phyloP scores from a whole-genome alignment of 169 alveolate genomes.

The Cryptosporidium andersoni region DNA sequence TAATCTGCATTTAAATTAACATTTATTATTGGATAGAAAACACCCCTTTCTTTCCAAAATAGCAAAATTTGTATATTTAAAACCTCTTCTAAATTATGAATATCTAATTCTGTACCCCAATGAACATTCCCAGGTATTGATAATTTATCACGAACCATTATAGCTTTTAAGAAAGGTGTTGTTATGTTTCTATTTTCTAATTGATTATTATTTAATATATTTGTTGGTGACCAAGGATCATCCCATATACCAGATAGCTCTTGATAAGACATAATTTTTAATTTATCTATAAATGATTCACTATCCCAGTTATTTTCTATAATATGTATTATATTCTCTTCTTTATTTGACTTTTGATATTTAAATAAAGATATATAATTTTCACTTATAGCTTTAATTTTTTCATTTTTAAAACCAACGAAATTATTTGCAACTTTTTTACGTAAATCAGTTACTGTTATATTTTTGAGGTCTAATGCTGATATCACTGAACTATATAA shows the following conservation, averaged over 20 bases:
- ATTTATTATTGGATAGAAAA: conserved; percentile 54
- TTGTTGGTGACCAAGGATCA: conserved; percentile 54
- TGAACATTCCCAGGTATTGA: conserved; percentile 50
- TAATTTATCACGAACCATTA: conserved; percentile 24
- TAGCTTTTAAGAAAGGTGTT: conserved; percentile 25
- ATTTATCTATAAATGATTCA: conserved; percentile 5
- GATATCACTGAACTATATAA: conserved; percentile 49
- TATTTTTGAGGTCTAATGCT: conserved; percentile 1
- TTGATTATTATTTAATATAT: background rate
- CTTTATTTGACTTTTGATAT: background rate
- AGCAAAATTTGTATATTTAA: conserved; percentile 22
- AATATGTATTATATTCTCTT: background rate
- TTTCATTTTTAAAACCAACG: conserved; percentile 10
- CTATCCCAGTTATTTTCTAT: conserved; percentile 21
- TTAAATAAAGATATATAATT: background rate
- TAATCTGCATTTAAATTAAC: background rate
- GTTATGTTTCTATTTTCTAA: conserved; percentile 21
- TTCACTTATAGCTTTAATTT: background rate
- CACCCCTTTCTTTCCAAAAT: conserved; percentile 61
- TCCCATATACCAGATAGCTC: conserved; percentile 38
- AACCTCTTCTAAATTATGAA: conserved; percentile 14
- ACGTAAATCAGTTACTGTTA: conserved; percentile 10
- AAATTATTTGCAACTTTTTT: conserved; percentile 28
- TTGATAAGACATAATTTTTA: conserved; percentile 11
- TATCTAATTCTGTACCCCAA: conserved; percentile 62